phyloP scores from a whole-genome alignment of 176 grass and related monocot genomes.

The Zea mays region DNA sequence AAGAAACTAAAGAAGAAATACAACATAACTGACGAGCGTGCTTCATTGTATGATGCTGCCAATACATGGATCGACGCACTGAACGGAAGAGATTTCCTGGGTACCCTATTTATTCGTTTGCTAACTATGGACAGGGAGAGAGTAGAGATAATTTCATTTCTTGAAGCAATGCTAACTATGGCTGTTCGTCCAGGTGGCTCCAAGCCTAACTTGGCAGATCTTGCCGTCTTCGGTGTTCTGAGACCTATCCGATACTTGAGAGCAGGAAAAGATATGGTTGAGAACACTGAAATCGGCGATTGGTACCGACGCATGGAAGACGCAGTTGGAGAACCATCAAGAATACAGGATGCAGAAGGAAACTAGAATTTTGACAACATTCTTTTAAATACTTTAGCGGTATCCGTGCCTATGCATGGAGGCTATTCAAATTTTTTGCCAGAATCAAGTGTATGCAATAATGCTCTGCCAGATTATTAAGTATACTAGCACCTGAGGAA shows the following conservation, averaged over 20 bases:
- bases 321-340: conserved; percentile 76
- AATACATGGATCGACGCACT: conserved; percentile 82
- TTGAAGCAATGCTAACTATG: neutral
- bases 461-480: neutral
- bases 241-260: conserved; percentile 82
- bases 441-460: conserved; percentile 14
- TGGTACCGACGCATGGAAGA: conserved; percentile 93
- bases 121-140: neutral
- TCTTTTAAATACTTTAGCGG: neutral
- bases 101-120: conserved; percentile 40
- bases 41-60: conserved; percentile 75
- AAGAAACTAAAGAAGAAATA: conserved; percentile 97
- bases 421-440: neutral
- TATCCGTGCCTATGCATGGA: neutral
- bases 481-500: neutral
- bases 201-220: conserved; percentile 90
- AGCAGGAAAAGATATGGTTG: conserved; percentile 89
- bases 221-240: conserved; percentile 87
- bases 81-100: conserved; percentile 80
- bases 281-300: conserved; percentile 74
- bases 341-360: conserved; percentile 44
- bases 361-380: conserved; percentile 12
- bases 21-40: conserved; percentile 84
- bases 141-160: neutral
- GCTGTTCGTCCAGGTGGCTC: conserved; percentile 58